Base-by-base conservation (phyloP, 176 grass and related monocot species). In the Aechmea fasciata region DNA sequence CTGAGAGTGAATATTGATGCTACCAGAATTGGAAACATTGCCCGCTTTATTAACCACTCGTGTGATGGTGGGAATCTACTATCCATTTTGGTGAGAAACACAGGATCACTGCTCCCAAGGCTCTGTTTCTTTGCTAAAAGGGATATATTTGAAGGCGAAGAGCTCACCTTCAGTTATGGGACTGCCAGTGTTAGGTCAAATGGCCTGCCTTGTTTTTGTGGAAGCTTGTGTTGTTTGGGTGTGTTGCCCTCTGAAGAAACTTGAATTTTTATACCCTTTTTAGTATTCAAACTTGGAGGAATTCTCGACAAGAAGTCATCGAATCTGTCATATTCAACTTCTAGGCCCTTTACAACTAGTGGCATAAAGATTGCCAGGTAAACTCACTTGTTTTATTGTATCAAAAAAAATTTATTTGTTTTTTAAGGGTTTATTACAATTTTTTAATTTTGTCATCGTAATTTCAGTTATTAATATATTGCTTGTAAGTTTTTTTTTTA, bases 1-100 rank as follows among this genome's bases (percentile, higher is more conserved):
- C 69, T 92, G 29, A 84, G 86, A 76, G 74, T 92, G 9, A 96
- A 96, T 67, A 87, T 92, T 15, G 93, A 96, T 76, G 86, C 89
- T 0, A 90, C 93, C 2, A 90, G 85, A 77, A 64, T 92, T 75
- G 88, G 86, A 77, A 96, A 92, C 4, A 69, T 85, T 15, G 83
- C 78, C 59, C 83, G 93, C 47, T 92, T 96, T 67, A 92, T 96
- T 70, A 96, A 96, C 65, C 93, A 92, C 75, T 97, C 93, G 50
- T 92, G 93, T 50, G 93, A 97, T 18, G 93, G 86, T 55, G 93
- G 93, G 68, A 97, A 97, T 82, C 67, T 96, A n/a, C 82, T 57
- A 0, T 66, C 81, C 1, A 54, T 97, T 10, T 85, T 97, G 67
- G 93, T 90, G 24, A 87, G 93, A 68, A 83, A 49, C 78, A 76